Evolutionary conservation across 495 filamentous ascomycete genomes (phyloP).

Genomic region (Neurospora discreta): DNA sequence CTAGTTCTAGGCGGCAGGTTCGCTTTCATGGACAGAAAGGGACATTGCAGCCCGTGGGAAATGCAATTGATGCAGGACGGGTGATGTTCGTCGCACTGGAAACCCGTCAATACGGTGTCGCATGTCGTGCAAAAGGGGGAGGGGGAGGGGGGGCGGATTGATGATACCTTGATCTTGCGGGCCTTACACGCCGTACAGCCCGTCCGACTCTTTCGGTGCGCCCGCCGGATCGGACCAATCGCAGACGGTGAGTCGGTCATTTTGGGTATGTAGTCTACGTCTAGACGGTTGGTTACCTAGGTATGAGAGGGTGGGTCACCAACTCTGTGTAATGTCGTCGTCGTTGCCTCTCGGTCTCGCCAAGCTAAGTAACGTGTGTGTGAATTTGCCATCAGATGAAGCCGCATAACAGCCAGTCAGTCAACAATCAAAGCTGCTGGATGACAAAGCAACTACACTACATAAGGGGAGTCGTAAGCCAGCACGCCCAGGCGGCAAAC

Average conservation of each 20-base stretch:
- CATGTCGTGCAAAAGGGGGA: neutral
- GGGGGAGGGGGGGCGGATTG: neutral
- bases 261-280: neutral
- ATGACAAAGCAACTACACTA: neutral
- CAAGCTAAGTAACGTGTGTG: neutral
- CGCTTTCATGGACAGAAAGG: constrained; percentile 15
- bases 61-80: constrained; percentile 34
- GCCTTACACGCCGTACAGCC: constrained; percentile 31
- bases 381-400: neutral
- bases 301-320: neutral
- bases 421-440: neutral
- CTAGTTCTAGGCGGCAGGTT: neutral
- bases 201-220: constrained; percentile 31
- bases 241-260: neutral
- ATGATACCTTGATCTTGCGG: constrained; percentile 29
- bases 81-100: constrained; percentile 32
- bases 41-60: constrained; percentile 28
- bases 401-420: neutral
- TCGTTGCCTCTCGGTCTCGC: too few species aligned
- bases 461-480: neutral
- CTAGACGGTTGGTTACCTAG: too few species aligned
- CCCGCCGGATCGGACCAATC: constrained; percentile 4
- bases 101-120: neutral
- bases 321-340: neutral
- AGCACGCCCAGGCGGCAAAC: neutral